These are phyloP conservation scores for Takakia lepidozioides DNA, from an alignment of 225 moss, liverwort and hornwort species.

Conservation along the genomic window DNA sequence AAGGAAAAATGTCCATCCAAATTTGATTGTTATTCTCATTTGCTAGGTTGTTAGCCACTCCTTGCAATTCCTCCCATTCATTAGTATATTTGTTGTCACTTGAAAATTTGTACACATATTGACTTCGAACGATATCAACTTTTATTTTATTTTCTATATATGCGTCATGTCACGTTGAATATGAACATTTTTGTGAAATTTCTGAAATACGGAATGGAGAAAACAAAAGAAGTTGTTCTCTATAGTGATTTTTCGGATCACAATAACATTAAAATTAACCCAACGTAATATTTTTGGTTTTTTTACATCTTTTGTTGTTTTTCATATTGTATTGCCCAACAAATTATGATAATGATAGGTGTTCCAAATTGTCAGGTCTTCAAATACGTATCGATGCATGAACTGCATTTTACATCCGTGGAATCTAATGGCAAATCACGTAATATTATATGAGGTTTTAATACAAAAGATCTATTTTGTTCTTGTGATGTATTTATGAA, in stretches of 20 bases:
- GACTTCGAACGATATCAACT: neutral
- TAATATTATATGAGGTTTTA: too few species aligned
- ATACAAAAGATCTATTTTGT: too few species aligned
- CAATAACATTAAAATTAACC: neutral
- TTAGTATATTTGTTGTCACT: too few species aligned
- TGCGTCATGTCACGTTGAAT: too few species aligned
- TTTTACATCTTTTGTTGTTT: neutral
- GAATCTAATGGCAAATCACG: conserved; percentile 1
- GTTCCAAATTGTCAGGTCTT: neutral
- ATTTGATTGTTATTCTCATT: too few species aligned
- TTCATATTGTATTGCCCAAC: neutral
- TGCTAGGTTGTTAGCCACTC: too few species aligned
- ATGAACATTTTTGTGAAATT: too few species aligned
- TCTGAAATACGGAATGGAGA: neutral
- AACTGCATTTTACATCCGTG: neutral
- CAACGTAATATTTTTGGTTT: neutral
- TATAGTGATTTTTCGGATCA: neutral
- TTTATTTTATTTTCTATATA: neutral
- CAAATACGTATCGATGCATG: neutral
- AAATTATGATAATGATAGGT: neutral
- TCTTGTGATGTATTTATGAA: too few species aligned
- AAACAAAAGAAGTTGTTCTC: neutral
- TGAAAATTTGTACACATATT: too few species aligned
- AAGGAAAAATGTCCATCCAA: too few species aligned
- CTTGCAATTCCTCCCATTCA: neutral